Base-by-base conservation (phyloP, 192 early-diverging fungal species). In the Coemansia sp. region DNA sequence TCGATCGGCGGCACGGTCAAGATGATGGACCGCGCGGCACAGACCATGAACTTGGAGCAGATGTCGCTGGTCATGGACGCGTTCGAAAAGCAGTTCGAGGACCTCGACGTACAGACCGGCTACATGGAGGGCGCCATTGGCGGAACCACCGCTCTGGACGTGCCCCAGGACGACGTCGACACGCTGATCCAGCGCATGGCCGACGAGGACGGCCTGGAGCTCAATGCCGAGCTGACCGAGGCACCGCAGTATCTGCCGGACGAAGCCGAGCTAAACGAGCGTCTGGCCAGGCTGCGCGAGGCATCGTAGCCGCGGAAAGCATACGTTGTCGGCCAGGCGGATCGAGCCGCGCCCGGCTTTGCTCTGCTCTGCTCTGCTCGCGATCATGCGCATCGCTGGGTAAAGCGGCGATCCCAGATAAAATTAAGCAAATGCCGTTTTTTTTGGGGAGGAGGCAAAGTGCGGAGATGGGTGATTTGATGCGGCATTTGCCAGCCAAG, bases 1-100 rank as follows among this genome's bases (percentile, higher is more conserved):
- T 90, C 89, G 8, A 98, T 98, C 94, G 88, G 90, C 8, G 88
- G 81, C 55, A 93, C 97, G 22, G 96, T 98, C 52, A 90, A 91
- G 67, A 91, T 91, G 15, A 97, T 99, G 92, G 96, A 98, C 62
- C 91, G 87, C 79, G 96, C 95, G 12, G 93, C 97, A 94, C 75
- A 88, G 51, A 88, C 90, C 36, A 98, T 99, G 96, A 96, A 98
- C 72, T 86, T 99, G 45, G 98, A 98, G 72, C 91, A 92, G 90
- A 97, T 99, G 53, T 94, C 95, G 2, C 81, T 90, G 87, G 91
- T 97, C n/a, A 99, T 99, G 96, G 98, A 98, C 83, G 95, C 92
- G 71, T 98, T 99, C 70, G 96, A 99, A 75, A 82, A 80, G 9
- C 96, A 97, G 81, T 96, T 97, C 76, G 98, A 99, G 70, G 93